Evolutionary conservation across 2,329 filamentous ascomycete species (phyloP), one percentile per base, ranked within the genome.

Genomic region (Trichophyton simii): DNA sequence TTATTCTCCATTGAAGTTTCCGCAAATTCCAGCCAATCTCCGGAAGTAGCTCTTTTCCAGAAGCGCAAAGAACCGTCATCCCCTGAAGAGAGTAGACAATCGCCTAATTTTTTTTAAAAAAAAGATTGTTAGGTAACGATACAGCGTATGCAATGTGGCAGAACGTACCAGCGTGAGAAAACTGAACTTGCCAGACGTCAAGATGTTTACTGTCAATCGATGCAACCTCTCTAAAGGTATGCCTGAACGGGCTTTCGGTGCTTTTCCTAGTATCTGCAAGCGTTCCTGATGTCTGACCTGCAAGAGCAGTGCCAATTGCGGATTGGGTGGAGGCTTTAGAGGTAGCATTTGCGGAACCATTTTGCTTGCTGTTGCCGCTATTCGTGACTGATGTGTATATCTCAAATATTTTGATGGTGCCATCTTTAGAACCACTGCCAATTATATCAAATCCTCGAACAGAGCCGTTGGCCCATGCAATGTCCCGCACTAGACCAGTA

Each of bases 381-480:
- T 68, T 71, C 22, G 67, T 66, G 2, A 71, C 60, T 1, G 66
- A 68, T n/a, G 75, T 77, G 63, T 76, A 75, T 3, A 77, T 70
- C 67, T 92, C 85, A 70, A 95, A 96, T n/a, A 99, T 87, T 46
- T 92, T 83, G 46, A 96, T 85, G 67, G 85, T 86, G 2, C 94
- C 92, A 71, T 99, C 94, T 73, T 95, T 95, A 71, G 89, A 94
- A 1, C 91, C 92, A 4, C 91, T 95, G 2, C 92, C 94, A 67
- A 97, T 82, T 62, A 92, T 82, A 72, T 99, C 94, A 72, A 89
- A 92, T 0, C 92, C 92, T 44, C 91, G 80, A 68, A 95, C 90
- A 66, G 91, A 95, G 11, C 91, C 92, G 57, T 91, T 88, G 0
- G 92, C 90, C 94, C 94, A 99, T 1, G 89, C 87, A 1, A 96